phyloP scores from a whole-genome alignment of 2,329 filamentous ascomycete genomes.

The Trichoderma harzianum region DNA sequence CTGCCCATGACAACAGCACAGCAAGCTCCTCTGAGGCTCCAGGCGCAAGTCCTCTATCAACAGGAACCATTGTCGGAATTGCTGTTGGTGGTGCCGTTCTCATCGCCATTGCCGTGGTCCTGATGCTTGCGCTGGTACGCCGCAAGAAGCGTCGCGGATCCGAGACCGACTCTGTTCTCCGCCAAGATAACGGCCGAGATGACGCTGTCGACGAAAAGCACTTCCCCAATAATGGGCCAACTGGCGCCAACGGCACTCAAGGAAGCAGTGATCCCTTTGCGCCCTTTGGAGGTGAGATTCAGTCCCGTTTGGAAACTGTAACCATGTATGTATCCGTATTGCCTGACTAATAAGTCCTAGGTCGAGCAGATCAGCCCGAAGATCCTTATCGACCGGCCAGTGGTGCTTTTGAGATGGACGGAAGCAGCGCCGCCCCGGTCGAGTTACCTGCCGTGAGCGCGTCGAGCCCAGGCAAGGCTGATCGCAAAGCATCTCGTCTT shows the following conservation, averaged over 20 bases:
- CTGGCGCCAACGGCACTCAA: conserved; percentile 28
- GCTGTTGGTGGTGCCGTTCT: conserved; percentile 30
- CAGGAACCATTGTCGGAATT: conserved; percentile 35
- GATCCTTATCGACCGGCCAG: conserved; percentile 27
- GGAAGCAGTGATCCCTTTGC: conserved; percentile 39
- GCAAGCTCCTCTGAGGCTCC: background rate
- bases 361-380: conserved; percentile 33
- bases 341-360: conserved; percentile 23
- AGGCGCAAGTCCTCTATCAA: conserved; percentile 23
- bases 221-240: conserved; percentile 25
- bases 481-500: background rate
- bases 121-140: conserved; percentile 23
- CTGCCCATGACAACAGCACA: conserved; percentile 16
- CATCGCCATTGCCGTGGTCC: conserved; percentile 27
- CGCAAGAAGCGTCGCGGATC: conserved; percentile 22
- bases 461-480: background rate
- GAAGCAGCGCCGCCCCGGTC: conserved; percentile 29
- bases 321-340: background rate
- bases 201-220: conserved; percentile 30
- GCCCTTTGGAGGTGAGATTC: conserved; percentile 42
- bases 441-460: conserved; percentile 33
- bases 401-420: conserved; percentile 40
- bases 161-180: conserved; percentile 2
- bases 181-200: conserved; percentile 18
- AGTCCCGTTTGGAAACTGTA: background rate